phyloP scores from a whole-genome alignment of 2,329 filamentous ascomycete genomes.

The Hysterium pulicare region DNA sequence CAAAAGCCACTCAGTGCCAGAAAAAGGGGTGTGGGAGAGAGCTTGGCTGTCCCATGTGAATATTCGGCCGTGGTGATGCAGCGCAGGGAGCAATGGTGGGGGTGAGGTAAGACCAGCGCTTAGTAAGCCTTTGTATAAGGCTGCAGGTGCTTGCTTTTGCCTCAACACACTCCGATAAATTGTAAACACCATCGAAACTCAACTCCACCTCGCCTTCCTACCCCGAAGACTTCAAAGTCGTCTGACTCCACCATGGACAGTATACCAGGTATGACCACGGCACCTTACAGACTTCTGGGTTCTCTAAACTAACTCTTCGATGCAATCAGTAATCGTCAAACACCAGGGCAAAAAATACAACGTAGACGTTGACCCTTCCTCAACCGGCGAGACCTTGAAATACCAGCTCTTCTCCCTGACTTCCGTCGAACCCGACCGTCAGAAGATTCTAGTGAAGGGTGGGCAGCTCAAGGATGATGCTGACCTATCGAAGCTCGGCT shows the following conservation, averaged over 20 bases:
- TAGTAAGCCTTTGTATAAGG: no score
- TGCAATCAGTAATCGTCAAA: conserved; percentile 74
- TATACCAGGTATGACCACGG: conserved; percentile 29
- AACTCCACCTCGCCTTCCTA: not conserved
- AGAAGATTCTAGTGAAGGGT: conserved; percentile 93
- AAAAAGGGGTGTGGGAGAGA: conserved; percentile 7
- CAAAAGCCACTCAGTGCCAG: conserved; percentile 16
- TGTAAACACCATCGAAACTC: not conserved
- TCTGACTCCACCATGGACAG: conserved; percentile 27
- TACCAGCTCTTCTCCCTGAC: conserved; percentile 93
- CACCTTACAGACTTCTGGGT: conserved; percentile 4
- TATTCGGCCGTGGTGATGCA: conserved; percentile 10
- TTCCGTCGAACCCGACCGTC: conserved; percentile 90
- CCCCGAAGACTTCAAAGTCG: conserved; percentile 4
- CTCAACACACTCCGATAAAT: no score
- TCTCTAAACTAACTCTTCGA: conserved; percentile 1
- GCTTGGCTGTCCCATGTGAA: conserved; percentile 29
- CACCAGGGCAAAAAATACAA: conserved; percentile 95
- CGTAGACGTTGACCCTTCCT: conserved; percentile 80
- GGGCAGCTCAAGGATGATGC: conserved; percentile 95
- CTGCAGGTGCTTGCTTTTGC: no score
- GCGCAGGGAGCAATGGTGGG: no score
- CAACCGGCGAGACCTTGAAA: conserved; percentile 90
- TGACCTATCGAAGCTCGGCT: conserved; percentile 74
- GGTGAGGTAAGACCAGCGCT: no score